Base-by-base conservation (phyloP, 148 eudicot genomes). In the Cornus kousa region DNA sequence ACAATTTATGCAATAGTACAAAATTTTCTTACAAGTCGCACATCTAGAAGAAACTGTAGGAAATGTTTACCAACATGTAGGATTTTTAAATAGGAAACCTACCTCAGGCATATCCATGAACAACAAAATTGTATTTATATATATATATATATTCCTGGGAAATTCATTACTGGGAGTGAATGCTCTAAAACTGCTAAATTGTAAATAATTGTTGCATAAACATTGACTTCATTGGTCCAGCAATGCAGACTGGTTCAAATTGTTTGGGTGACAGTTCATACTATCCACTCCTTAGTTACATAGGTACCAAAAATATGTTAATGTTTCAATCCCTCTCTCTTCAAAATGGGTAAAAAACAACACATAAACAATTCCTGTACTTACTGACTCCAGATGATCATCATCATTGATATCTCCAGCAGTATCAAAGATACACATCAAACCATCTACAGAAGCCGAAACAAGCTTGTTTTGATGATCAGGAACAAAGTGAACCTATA, bases 401-500 rank as follows among this genome's bases (percentile, higher is more conserved):
- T 96, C 98, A 10, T 96, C 99, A 74, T 94, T 88, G 82, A 96
- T 87, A 69, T 86, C 88, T 68, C 97, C 94, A 66, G 87, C 73
- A 43, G 98, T 90, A 80, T 96, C 99, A 86, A 94, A 96, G 67
- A 86, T 86, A 78, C 99, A 96, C 84, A 96, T 85, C 79, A 96
- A 86, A 67, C 99, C 99, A 87, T 96, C 99, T 57, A 94, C 92
- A 69, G 98, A 96, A 24, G 99, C 95, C 40, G 99, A 94, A 14
- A 96, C 72, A 80, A 96, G 98, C 89, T 94, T 96, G 83, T 86
- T 92, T 74, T 81, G 84, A 83, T 90, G 80, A 71, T 88, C 91
- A 73, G 98, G 99, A 71, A 89, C 81, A 83, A 96, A 96, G 64
- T 86, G 95, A 62, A 96, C 97, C 99, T 96, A 68, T 62, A 50